These are phyloP conservation scores for Ceratobasidium sp. DNA, from an alignment of 1,284 basidiomycete species.

Conservation along the genomic window DNA sequence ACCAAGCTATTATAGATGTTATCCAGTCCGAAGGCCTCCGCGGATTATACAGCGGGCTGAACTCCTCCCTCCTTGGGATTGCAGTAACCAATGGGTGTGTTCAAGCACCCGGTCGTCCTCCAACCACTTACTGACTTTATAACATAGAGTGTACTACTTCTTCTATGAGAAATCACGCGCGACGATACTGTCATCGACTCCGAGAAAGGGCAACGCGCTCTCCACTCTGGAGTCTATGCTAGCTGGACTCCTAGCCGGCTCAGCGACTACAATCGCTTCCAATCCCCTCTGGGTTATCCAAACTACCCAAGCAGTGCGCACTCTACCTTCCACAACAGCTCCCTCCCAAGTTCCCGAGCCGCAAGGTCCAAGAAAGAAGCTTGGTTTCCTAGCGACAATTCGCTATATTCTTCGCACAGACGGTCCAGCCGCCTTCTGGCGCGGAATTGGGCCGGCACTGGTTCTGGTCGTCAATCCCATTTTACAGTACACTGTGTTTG, in stretches of 20 bases:
- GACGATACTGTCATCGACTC: conserved; percentile 60
- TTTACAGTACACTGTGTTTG: conserved; percentile 83
- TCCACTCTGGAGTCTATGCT: conserved; percentile 88
- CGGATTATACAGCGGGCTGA: conserved; percentile 88
- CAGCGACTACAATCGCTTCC: conserved; percentile 86
- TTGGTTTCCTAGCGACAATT: conserved; percentile 73
- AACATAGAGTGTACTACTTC: conserved; percentile 76
- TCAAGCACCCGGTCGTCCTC: conserved; percentile 5
- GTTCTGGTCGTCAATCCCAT: conserved; percentile 96
- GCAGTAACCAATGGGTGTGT: conserved; percentile 88
- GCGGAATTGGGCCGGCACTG: conserved; percentile 94
- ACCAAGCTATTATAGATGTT: conserved; percentile 73
- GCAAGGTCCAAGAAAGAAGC: conserved; percentile 58
- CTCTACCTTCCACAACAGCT: conserved; percentile 53
- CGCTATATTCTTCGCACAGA: conserved; percentile 76
- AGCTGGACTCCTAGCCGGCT: conserved; percentile 87
- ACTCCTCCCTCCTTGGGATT: conserved; percentile 87
- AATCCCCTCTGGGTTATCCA: conserved; percentile 98
- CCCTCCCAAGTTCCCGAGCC: conserved; percentile 48
- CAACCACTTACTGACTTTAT: not conserved
- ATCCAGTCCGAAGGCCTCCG: conserved; percentile 83
- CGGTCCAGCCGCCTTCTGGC: conserved; percentile 85
- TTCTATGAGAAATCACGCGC: conserved; percentile 77
- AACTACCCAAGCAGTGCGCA: conserved; percentile 84
- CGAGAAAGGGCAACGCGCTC: conserved; percentile 61